phyloP scores from a whole-genome alignment of 208 protist species.

The Wallacemonas sp. region DNA sequence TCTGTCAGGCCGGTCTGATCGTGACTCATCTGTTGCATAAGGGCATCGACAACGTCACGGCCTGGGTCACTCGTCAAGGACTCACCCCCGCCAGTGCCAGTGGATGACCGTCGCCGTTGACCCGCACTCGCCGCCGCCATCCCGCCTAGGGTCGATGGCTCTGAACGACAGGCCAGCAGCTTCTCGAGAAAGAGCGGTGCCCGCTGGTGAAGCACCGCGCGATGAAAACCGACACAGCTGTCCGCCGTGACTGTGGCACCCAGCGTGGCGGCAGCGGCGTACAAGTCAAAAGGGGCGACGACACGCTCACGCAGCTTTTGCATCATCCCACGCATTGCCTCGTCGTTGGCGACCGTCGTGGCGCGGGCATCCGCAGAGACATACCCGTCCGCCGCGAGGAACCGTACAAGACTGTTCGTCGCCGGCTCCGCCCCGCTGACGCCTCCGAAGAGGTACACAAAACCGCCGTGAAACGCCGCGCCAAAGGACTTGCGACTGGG shows the following conservation, averaged over 20 bases:
- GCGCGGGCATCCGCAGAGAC: slow-evolving; percentile 37
- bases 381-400: slow-evolving; percentile 83
- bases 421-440: slow-evolving; percentile 60
- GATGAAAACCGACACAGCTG: slow-evolving; percentile 62
- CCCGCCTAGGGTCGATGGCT: slow-evolving; percentile 7
- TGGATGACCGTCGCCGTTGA: no score
- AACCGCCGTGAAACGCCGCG: slow-evolving; percentile 73
- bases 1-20: not conserved
- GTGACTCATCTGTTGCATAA: slow-evolving; percentile 24
- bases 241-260: slow-evolving; percentile 32
- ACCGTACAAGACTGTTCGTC: slow-evolving; percentile 74
- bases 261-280: slow-evolving; percentile 38
- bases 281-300: slow-evolving; percentile 22
- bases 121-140: not conserved
- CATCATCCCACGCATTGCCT: slow-evolving; percentile 31
- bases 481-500: slow-evolving; percentile 67
- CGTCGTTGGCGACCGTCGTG: slow-evolving; percentile 19
- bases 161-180: slow-evolving; percentile 53
- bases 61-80: not conserved
- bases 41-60: slow-evolving; percentile 29
- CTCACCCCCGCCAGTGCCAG: not conserved
- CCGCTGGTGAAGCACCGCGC: slow-evolving; percentile 65
- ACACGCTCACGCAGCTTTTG: slow-evolving; percentile 31
- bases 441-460: slow-evolving; percentile 85
- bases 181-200: slow-evolving; percentile 62